These are phyloP conservation scores for Pseudoscleropodium purum DNA, from an alignment of 225 moss, liverwort and hornwort species.

Conservation along the genomic window DNA sequence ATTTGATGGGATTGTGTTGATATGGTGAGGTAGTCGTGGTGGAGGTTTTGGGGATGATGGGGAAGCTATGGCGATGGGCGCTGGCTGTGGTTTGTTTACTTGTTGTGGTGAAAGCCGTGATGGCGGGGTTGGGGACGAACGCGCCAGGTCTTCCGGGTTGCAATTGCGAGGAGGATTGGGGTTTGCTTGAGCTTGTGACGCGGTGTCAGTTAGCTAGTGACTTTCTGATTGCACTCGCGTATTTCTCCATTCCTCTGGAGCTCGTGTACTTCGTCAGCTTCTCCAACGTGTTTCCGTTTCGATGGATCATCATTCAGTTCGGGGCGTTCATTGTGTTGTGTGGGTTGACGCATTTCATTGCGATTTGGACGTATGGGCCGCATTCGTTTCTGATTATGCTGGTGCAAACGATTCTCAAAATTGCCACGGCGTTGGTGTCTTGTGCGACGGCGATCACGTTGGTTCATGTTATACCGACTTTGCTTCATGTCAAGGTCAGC, in stretches of 20 bases:
- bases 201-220: conserved; percentile 89
- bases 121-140: conserved; percentile 43
- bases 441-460: conserved; percentile 80
- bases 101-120: conserved; percentile 25
- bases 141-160: conserved; percentile 54
- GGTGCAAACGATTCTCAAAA: conserved; percentile 73
- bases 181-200: conserved; percentile 57
- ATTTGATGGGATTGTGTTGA: not conserved
- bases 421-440: conserved; percentile 83
- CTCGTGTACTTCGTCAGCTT: conserved; percentile 87
- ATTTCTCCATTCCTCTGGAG: conserved; percentile 94
- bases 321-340: conserved; percentile 87
- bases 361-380: conserved; percentile 91
- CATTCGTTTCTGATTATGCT: conserved; percentile 80
- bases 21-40: not conserved
- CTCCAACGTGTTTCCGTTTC: conserved; percentile 74
- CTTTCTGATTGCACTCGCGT: conserved; percentile 82
- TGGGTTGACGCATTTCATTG: conserved; percentile 80
- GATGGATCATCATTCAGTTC: conserved; percentile 85
- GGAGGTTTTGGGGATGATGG: conserved; percentile 2
- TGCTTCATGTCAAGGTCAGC: conserved; percentile 80
- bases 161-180: conserved; percentile 82
- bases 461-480: conserved; percentile 77
- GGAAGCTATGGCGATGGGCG: conserved; percentile 20
- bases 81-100: conserved; percentile 13